phyloP scores from a whole-genome alignment of 192 early-diverging fungal species.

The Coemansia biformis region DNA sequence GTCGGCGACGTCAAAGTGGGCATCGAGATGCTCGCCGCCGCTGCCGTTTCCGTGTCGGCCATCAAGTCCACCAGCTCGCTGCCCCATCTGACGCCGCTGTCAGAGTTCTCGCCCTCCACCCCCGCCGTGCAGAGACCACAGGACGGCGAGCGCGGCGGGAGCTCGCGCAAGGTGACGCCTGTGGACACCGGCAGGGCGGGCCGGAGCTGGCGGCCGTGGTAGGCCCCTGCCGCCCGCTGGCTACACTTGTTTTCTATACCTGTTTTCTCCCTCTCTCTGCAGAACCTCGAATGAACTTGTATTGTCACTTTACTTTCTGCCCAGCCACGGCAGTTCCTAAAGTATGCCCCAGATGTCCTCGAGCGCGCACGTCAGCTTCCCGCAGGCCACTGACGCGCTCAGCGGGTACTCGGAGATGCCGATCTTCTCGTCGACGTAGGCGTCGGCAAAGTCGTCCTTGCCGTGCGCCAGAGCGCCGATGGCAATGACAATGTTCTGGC shows the following conservation, averaged over 20 bases:
- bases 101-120: constrained; percentile 26
- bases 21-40: constrained; percentile 43
- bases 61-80: constrained; percentile 22
- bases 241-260: not conserved
- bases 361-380: constrained; percentile 73
- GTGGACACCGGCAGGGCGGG: constrained; percentile 4
- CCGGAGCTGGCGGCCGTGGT: constrained; percentile 41
- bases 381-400: constrained; percentile 94
- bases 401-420: constrained; percentile 95
- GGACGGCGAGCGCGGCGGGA: not conserved
- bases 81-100: constrained; percentile 46
- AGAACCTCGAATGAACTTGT: not conserved
- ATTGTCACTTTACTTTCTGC: not conserved
- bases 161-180: constrained; percentile 22
- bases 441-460: constrained; percentile 89
- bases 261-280: not conserved
- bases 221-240: too few relatives aligned
- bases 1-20: constrained; percentile 38
- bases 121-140: constrained; percentile 5
- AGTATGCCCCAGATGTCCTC: constrained; percentile 89
- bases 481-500: constrained; percentile 82
- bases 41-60: constrained; percentile 40
- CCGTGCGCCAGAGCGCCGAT: constrained; percentile 98
- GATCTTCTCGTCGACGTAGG: constrained; percentile 96
- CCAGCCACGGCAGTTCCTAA: too few relatives aligned